Conservation (phyloP, 2,329 filamentous ascomycete genomes). For the Pyricularia sp. region DNA sequence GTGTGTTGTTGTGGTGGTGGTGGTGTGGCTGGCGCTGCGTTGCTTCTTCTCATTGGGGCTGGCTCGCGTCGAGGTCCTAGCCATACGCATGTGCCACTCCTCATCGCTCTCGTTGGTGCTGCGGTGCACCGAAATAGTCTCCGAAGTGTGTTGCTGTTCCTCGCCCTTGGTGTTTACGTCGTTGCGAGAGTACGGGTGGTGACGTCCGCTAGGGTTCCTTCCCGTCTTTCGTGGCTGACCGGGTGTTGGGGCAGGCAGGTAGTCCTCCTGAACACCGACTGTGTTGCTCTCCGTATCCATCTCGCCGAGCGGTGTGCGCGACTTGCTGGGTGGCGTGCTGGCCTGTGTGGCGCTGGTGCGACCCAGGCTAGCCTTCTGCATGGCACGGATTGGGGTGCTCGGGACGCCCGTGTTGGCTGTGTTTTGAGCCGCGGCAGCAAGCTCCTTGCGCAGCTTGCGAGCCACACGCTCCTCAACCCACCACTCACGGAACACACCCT, state of each 20-base stretch:
- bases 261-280: conserved; percentile 70
- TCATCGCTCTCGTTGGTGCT: conserved; percentile 70
- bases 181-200: conserved; percentile 53
- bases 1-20: conserved; percentile 53
- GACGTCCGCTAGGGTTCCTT: conserved; percentile 45
- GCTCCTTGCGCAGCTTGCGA: conserved; percentile 52
- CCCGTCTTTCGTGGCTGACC: conserved; percentile 89
- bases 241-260: conserved; percentile 87
- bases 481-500: conserved; percentile 96
- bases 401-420: conserved; percentile 25
- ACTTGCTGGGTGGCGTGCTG: conserved; percentile 77
- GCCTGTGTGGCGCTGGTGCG: conserved; percentile 42
- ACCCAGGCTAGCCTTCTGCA: conserved; percentile 45
- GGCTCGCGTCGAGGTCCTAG: conserved; percentile 46
- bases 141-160: conserved; percentile 37
- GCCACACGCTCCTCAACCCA: conserved; percentile 86
- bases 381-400: conserved; percentile 52
- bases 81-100: conserved; percentile 68
- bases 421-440: conserved; percentile 26
- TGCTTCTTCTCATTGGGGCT: conserved; percentile 30
- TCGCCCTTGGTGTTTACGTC: conserved; percentile 36
- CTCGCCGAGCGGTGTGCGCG: conserved; percentile 82
- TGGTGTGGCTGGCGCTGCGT: conserved; percentile 66
- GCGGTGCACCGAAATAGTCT: conserved; percentile 51
- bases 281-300: conserved; percentile 72